Conservation (phyloP, 2,329 filamentous ascomycete species). For the Graphilbum sp. region DNA sequence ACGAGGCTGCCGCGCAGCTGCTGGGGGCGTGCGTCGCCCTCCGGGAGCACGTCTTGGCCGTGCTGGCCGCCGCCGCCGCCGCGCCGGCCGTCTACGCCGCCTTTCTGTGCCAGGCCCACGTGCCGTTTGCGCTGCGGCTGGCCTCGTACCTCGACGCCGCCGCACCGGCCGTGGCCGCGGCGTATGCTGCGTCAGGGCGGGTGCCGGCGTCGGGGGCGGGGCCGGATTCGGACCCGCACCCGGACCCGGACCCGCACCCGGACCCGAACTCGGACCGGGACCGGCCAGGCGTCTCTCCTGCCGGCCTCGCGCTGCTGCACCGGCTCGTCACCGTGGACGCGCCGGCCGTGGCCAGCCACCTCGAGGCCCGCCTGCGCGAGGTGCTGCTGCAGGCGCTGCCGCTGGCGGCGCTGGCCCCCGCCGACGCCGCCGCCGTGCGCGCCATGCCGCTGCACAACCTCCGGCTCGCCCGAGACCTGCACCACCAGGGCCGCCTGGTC, state of each 20-base stretch:
- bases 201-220: not conserved
- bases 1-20: conserved; percentile 2
- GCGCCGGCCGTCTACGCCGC: not conserved
- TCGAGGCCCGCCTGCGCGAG: conserved; percentile 4
- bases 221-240: not conserved
- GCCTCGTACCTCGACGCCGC: conserved; percentile 1
- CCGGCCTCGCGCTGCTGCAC: conserved; percentile 1
- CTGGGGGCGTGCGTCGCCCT: conserved; percentile 1
- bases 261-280: no score
- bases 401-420: not conserved
- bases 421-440: not conserved
- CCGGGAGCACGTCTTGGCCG: conserved; percentile 6
- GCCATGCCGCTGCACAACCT: not conserved
- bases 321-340: conserved; percentile 5
- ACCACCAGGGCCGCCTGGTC: not conserved
- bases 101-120: conserved; percentile 3
- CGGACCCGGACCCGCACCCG: not conserved
- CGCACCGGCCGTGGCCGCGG: not conserved
- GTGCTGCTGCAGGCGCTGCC: conserved; percentile 3
- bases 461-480: not conserved
- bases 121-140: conserved; percentile 6
- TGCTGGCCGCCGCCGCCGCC: not conserved
- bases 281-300: no score
- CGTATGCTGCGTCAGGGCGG: not conserved
- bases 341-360: conserved; percentile 1